These are phyloP conservation scores for Pascua sp. DNA, from an alignment of 1,284 basidiomycete genomes.

Conservation along the genomic window DNA sequence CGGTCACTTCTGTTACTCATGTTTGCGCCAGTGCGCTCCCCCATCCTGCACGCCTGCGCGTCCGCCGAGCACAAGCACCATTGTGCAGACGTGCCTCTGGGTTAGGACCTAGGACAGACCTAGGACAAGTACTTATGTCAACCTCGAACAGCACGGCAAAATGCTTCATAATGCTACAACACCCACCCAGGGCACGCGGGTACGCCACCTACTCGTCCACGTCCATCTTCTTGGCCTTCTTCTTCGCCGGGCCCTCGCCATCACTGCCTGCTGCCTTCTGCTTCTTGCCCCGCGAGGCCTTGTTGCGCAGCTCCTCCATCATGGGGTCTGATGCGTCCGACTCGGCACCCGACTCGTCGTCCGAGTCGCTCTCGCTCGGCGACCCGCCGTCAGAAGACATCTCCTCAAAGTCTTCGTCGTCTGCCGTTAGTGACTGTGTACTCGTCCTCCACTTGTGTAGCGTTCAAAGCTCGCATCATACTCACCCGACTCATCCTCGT, in stretches of 20 bases:
- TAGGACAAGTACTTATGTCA: no score
- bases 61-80: no score
- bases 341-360: constrained; percentile 54
- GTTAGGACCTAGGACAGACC: no score
- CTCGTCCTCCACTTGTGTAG: no score
- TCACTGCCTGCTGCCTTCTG: constrained; percentile 27
- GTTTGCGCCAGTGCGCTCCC: no score
- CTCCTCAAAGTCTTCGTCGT: constrained; percentile 84
- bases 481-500: constrained; percentile 79
- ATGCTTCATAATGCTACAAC: neutral
- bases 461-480: no score
- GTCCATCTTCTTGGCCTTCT: constrained; percentile 42
- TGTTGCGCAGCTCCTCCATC: constrained; percentile 61
- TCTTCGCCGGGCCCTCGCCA: constrained; percentile 32
- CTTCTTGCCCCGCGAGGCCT: constrained; percentile 51
- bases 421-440: constrained; percentile 25
- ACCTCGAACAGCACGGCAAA: no score
- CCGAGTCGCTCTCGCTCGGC: constrained; percentile 69
- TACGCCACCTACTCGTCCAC: constrained; percentile 9
- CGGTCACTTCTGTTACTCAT: no score
- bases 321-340: constrained; percentile 55
- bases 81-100: no score
- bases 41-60: no score
- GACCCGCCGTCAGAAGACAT: constrained; percentile 79
- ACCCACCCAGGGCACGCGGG: neutral